A percentile compares a stretch with the other conserved stretches of the same genome.
Evolutionary conservation across 345 rosid species (phyloP).

Genomic region (Reutealis trisperma): DNA sequence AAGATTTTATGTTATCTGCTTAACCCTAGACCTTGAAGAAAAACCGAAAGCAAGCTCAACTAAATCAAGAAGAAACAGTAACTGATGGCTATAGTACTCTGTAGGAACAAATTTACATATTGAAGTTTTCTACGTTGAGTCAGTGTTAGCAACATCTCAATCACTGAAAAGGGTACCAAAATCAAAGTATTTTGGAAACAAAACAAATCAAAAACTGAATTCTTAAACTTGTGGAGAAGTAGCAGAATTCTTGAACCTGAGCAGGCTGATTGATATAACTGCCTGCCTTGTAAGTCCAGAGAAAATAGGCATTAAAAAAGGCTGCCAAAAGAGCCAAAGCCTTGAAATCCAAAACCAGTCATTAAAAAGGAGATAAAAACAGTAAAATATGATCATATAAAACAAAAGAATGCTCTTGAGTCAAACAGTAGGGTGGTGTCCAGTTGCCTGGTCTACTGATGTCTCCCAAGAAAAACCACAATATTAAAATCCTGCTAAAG

Average conservation of each 20-base stretch:
- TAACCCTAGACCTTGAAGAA: neutral
- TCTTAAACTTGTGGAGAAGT: neutral
- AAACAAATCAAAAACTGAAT: neutral
- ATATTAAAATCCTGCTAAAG: neutral
- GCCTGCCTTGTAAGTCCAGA: neutral
- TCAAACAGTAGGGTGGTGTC: conserved; percentile 9
- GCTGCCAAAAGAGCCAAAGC: neutral
- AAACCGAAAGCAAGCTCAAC: conserved; percentile 8
- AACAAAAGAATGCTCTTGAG: neutral
- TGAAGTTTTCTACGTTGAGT: neutral
- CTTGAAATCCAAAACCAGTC: conserved; percentile 7
- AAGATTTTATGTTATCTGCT: conserved; percentile 2
- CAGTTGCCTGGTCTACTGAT: neutral
- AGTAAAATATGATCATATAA: neutral
- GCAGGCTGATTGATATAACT: neutral
- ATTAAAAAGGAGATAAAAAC: neutral
- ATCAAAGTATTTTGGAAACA: neutral
- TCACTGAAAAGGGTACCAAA: neutral
- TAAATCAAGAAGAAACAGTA: neutral
- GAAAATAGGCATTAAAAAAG: neutral
- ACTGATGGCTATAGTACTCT: neutral
- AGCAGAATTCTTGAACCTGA: neutral
- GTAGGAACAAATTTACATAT: neutral
- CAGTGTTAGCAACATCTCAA: neutral
- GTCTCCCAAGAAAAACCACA: neutral